Evolutionary conservation across 1,139 yeast species (phyloP), one percentile per base, ranked within the genome.

Genomic region (Taphrina confusa): DNA sequence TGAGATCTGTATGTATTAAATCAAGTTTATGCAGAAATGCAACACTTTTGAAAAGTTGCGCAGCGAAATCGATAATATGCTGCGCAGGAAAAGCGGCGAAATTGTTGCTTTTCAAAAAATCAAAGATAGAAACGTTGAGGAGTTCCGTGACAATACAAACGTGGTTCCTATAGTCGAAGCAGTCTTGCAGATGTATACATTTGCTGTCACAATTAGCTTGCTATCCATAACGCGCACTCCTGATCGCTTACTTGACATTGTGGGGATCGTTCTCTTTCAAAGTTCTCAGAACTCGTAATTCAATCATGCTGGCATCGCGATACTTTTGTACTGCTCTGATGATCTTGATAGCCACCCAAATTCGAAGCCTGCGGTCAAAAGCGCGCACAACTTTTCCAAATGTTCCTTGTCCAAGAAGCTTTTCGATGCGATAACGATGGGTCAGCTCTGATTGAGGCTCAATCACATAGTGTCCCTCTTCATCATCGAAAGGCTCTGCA

Each of bases 141-240:
- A 92, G 76, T 69, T 91, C 96, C 0, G 97, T 91, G 2, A 94
- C 95, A 34, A 91, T 83, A 75, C 97, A 91, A 52, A 94, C 89
- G 73, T 94, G 99, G 68, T 92, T 90, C 66, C 95, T 80, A 73
- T 81, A 94, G 74, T 92, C 98, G 73, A 94, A 87, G 70, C 95
- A 91, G 69, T 91, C 97, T 39, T 87, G 79, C 61, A 92, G 74
- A 69, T 87, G 95, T 63, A 89, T 87, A 68, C 71, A 68, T 18
- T 50, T 62, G 25, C 57, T 51, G 11, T 11, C 23, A 22, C 16
- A n/a, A 18, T 55, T 25, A 47, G 44, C 11, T 4, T 4, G 11
- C 9, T 16, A 12, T 18, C 14, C 44, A 11, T 5, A 4, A 12
- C 8, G 11, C 11, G 8, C 20, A 11, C 18, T 4, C n/a, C 8